Conservation (phyloP, 768 basidiomycete genomes). For the Boletus barrowsii region DNA sequence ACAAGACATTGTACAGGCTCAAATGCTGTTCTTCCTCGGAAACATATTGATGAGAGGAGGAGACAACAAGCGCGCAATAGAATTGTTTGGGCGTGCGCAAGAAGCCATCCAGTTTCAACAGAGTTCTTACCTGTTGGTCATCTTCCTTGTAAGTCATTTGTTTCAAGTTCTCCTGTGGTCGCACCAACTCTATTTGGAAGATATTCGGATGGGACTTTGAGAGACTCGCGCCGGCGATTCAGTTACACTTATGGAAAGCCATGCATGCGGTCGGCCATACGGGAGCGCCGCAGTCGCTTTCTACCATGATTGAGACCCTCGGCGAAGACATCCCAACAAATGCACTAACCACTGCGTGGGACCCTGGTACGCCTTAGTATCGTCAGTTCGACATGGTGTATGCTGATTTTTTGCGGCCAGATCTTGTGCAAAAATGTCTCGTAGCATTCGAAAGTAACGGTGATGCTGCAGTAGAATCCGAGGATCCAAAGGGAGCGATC, state of each 20-base stretch:
- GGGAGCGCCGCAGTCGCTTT: not conserved
- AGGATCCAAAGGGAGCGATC: no score
- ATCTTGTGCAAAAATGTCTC: no score
- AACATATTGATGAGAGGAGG: not conserved
- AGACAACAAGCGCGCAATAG: not conserved
- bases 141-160: not conserved
- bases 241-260: not conserved
- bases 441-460: no score
- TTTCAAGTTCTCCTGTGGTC: not conserved
- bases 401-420: no score
- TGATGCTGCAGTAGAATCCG: no score
- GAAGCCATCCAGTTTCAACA: not conserved
- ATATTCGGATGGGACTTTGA: slow-evolving; percentile 17
- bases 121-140: not conserved
- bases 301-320: no score
- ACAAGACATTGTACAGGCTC: not conserved
- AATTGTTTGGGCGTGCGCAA: not conserved
- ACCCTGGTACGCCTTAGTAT: no score
- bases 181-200: not conserved
- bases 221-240: not conserved
- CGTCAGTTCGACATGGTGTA: no score
- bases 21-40: not conserved
- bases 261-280: not conserved
- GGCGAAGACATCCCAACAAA: no score
- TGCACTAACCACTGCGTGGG: no score